Base-by-base conservation (phyloP, 257 asterid genomes). In the Cordia subcordata region DNA sequence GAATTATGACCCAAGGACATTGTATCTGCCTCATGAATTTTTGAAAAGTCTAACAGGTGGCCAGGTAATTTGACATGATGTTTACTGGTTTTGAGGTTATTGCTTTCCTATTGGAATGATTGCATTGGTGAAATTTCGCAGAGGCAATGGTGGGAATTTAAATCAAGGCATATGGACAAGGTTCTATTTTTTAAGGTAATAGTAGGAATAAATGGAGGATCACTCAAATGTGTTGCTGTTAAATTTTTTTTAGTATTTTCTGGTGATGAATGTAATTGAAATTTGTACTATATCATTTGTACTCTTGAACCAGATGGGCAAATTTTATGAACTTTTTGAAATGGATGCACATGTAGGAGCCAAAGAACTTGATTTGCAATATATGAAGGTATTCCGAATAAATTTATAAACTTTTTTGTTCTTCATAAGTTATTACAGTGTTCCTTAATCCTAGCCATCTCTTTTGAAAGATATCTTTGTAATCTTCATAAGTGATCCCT, bases 61-160 rank as follows among this genome's bases (percentile, higher is more conserved):
- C 65, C 99, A 92, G 95, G 97, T 93, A 79, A 69, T 70, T 78
- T 49, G 16, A 73, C 53, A 49, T 62, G 49, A 11, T 4, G 8
- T 53, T 6, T 33, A 20, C 38, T 53, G 38, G 27, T 53, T 20
- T 4, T 6, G 21, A 20, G 14, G 27, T 12, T 18, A 21, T 15
- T 5, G 35, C 15, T 56, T 57, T 18, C 37, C 21, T 54, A 11
- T 57, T 45, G 37, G 16, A 52, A 46, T 13, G 37, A 62, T 5
- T 42, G 17, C 40, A 50, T 42, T 52, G 59, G 33, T 65, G 57
- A 63, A 22, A 20, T 69, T 71, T 70, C 57, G 59, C 76, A 92
- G 99, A 87, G 97, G 77, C 99, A 92, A 86, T 92, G 99, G 99
- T 92, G 99, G 99, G 97, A 92, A 69, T 92, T 92, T 72, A 92